Base-by-base conservation (phyloP, 2,329 filamentous ascomycete genomes). In the Pestalotiopsis sp. region DNA sequence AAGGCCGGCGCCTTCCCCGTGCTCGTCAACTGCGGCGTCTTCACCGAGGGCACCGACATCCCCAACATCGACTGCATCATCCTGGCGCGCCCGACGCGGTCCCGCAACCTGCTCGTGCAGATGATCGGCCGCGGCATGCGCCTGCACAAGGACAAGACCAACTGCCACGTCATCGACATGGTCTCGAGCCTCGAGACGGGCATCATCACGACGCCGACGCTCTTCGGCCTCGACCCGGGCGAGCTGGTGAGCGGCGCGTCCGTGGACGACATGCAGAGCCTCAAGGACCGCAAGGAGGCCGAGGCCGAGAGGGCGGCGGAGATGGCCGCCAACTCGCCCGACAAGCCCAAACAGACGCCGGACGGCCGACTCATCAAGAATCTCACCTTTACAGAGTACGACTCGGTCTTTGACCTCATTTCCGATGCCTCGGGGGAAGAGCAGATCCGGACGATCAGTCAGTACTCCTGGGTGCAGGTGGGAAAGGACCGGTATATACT, bases 111-210 rank as follows among this genome's bases (percentile, higher is more conserved):
- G 2, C 88, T 99, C 1, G 90, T 98, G 0, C 96, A 99, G 80
- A 99, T 99, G 96, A 97, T 99, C 70, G 96, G 96, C 0, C 88
- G 96, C 74, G 96, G 96, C 4, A 93, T 99, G 89, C 90, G 96
- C 57, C 82, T 98, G 52, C 87, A 93, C 77, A 85, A 90, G 0
- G 92, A 88, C 13, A 99, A 99, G 80, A 83, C 90, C 52, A 89
- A 98, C 76, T 99, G 96, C 74, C 96, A 98, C 78, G 86, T 99
- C 69, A 97, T 99, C 75, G 96, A 99, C 79, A 94, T 99, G 90
- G 96, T 98, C 0, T 92, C 95, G 0, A 94, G 91, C 49, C 83
- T 98, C 25, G 90, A 91, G 65, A 92, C 91, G 0, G 96, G 96
- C 4, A 93, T 99, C 65, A 88, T 97, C 2, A 97, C 94, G 0